These are phyloP conservation scores for Candida tammaniensis DNA, from an alignment of 805 yeast genomes.

Conservation along the genomic window DNA sequence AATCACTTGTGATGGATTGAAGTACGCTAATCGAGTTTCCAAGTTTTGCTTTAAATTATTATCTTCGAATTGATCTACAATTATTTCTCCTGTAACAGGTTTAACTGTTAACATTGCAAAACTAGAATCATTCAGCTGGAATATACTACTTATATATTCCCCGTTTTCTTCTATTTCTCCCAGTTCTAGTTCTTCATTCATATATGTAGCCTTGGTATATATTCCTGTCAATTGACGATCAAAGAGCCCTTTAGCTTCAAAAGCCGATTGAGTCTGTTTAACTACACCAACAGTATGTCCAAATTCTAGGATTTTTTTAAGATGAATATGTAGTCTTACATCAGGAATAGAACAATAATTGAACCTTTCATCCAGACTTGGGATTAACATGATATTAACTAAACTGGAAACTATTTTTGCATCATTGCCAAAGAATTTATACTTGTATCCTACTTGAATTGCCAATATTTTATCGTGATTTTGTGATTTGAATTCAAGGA, in stretches of 20 bases:
- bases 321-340: slow-evolving; percentile 66
- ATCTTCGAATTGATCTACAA: slow-evolving; percentile 71
- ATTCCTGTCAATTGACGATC: slow-evolving; percentile 66
- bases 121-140: slow-evolving; percentile 18
- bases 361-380: slow-evolving; percentile 56
- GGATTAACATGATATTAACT: slow-evolving; percentile 65
- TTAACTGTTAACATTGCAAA: slow-evolving; percentile 61
- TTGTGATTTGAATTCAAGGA: slow-evolving; percentile 56
- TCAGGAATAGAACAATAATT: slow-evolving; percentile 89
- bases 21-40: slow-evolving; percentile 69
- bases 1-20: slow-evolving; percentile 76
- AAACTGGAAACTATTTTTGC: slow-evolving; percentile 68
- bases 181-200: slow-evolving; percentile 49
- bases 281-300: slow-evolving; percentile 87
- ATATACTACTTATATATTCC: slow-evolving; percentile 47
- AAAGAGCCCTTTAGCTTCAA: slow-evolving; percentile 53
- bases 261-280: slow-evolving; percentile 69
- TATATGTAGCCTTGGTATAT: slow-evolving; percentile 81
- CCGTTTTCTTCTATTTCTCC: slow-evolving; percentile 22
- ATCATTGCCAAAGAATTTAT: slow-evolving; percentile 81
- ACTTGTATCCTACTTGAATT: slow-evolving; percentile 90
- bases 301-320: slow-evolving; percentile 64
- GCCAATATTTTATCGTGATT: slow-evolving; percentile 71
- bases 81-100: slow-evolving; percentile 71
- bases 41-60: slow-evolving; percentile 53